A percentile compares a stretch with the other conserved stretches of the same genome.
phyloP scores from a whole-genome alignment of 129 eudicot species.

The Rutidosis leptorrhynchoides region DNA sequence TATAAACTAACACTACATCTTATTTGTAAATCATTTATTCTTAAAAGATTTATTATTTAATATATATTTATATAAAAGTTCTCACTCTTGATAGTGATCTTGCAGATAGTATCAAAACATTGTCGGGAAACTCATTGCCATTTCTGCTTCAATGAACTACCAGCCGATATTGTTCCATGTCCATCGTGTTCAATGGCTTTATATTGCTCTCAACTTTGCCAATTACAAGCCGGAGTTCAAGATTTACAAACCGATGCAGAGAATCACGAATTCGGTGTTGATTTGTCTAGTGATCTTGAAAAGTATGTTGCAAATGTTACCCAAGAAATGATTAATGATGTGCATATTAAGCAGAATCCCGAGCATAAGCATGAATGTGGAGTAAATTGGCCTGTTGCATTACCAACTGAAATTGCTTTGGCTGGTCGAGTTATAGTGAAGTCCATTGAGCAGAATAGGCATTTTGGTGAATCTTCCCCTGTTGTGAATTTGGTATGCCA shows the following conservation, averaged over 20 bases:
- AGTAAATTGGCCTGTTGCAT: slow-evolving; percentile 78
- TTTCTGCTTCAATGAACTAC: slow-evolving; percentile 77
- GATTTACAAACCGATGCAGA: slow-evolving; percentile 17
- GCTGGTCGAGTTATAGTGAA: slow-evolving; percentile 74
- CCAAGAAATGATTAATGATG: slow-evolving; percentile 20
- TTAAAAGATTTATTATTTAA: too few species aligned
- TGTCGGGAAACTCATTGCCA: slow-evolving; percentile 87
- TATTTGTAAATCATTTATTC: too few species aligned
- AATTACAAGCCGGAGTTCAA: slow-evolving; percentile 57
- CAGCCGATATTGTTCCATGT: slow-evolving; percentile 74
- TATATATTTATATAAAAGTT: too few species aligned
- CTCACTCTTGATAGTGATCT: slow-evolving; percentile 19
- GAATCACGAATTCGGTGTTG: slow-evolving; percentile 27
- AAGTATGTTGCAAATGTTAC: slow-evolving; percentile 50
- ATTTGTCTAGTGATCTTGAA: slow-evolving; percentile 58
- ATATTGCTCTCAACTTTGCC: slow-evolving; percentile 74
- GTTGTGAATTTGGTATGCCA: slow-evolving; percentile 49
- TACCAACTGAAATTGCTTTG: slow-evolving; percentile 77
- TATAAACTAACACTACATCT: too few species aligned
- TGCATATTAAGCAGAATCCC: slow-evolving; percentile 29
- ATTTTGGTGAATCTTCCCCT: slow-evolving; percentile 29
- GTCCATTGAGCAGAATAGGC: slow-evolving; percentile 37
- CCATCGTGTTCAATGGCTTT: slow-evolving; percentile 65
- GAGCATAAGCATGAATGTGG: slow-evolving; percentile 94
- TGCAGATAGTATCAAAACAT: slow-evolving; percentile 72